Base-by-base conservation (phyloP, 208 protist genomes). In the Wallacemonas sp. region DNA sequence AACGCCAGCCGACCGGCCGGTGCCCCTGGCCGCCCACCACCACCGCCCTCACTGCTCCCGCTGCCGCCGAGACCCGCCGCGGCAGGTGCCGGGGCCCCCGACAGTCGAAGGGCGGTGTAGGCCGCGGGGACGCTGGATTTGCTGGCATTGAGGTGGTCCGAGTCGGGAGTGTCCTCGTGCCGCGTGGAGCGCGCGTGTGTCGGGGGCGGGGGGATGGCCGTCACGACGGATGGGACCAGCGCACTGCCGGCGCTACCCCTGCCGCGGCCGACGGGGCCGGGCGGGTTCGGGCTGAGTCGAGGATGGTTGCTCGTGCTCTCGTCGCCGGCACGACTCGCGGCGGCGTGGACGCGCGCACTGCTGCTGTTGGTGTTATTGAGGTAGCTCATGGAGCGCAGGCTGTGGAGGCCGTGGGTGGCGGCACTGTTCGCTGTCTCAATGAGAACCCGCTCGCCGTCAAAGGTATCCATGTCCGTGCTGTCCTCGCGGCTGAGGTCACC, bases 371-470 rank as follows among this genome's bases (percentile, higher is more conserved):
- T n/a, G n/a, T n/a, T n/a, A n/a, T n/a, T n/a, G n/a, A n/a, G n/a
- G n/a, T n/a, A n/a, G n/a, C n/a, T n/a, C n/a, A n/a, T n/a, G n/a
- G n/a, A n/a, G n/a, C n/a, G n/a, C n/a, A n/a, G n/a, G n/a, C n/a
- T n/a, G n/a, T n/a, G n/a, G n/a, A n/a, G n/a, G n/a, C n/a, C n/a
- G n/a, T n/a, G n/a, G n/a, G n/a, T n/a, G n/a, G n/a, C n/a, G n/a
- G n/a, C 42, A 0, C 48, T 55, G 48, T 55, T 55, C 23, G 48
- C 26, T 22, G 48, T 55, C 48, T 55, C 48, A 22, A 33, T 32
- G 14, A 2, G 48, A 11, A 26, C 48, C 5, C 48, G 48, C 48
- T 55, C 48, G 26, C 25, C 23, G 7, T 7, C 48, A 32, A 55
- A 55, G 7, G 2, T 55, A 55, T 31, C 44, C 44, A 49, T 49